Conservation (phyloP, 1,284 basidiomycete species). For the Thelephora terrestris region DNA sequence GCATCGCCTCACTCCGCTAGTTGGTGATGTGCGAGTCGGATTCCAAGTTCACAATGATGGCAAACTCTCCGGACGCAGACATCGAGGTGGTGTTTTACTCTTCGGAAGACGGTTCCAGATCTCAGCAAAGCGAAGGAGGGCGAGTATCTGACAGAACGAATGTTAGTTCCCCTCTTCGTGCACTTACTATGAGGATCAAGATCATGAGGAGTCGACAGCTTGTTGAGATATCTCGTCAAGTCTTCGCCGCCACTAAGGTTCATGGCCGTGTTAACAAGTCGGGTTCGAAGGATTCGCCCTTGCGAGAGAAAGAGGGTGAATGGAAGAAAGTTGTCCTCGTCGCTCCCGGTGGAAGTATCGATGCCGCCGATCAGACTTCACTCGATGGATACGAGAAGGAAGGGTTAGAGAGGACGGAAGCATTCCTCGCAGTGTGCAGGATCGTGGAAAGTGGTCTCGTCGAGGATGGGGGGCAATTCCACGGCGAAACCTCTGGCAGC, state of each 20-base stretch:
- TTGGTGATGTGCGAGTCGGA: constrained; percentile 31
- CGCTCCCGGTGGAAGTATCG: constrained; percentile 12
- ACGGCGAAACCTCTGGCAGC: no score
- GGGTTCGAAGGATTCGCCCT: constrained; percentile 15
- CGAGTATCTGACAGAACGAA: constrained; percentile 1
- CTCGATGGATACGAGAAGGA: constrained; percentile 27
- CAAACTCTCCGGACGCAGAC: constrained; percentile 40
- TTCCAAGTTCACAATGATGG: constrained; percentile 42
- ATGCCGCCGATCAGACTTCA: constrained; percentile 19
- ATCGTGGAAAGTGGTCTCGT: constrained; percentile 17
- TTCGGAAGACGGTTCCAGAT: neutral
- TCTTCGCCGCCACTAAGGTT: constrained; percentile 8
- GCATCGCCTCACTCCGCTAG: constrained; percentile 17
- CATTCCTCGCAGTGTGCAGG: constrained; percentile 29
- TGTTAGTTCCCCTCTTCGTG: neutral
- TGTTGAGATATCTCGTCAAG: constrained; percentile 33
- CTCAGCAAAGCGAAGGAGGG: neutral
- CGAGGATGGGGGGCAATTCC: neutral
- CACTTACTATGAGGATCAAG: constrained; percentile 30
- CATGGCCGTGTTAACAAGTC: constrained; percentile 2
- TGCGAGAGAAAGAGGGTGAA: constrained; percentile 12
- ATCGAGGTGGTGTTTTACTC: constrained; percentile 32
- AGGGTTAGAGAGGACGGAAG: constrained; percentile 17
- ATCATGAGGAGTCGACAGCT: constrained; percentile 28
- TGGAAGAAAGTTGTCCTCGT: constrained; percentile 32